These are phyloP conservation scores for Termitomyces sp. DNA, from an alignment of 768 basidiomycete genomes.

Conservation along the genomic window DNA sequence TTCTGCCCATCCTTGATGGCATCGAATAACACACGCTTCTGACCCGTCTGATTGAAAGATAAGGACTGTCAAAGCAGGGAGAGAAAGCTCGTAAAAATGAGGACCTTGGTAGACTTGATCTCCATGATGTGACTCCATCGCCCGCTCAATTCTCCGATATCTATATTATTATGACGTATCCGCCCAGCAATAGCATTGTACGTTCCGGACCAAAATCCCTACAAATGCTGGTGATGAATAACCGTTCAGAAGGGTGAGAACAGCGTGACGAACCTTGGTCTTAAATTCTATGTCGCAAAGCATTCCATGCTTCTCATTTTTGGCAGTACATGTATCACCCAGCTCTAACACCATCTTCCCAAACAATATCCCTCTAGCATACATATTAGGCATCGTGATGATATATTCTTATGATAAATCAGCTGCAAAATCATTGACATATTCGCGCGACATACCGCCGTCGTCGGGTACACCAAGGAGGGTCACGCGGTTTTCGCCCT, in stretches of 20 bases:
- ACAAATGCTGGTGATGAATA: background rate
- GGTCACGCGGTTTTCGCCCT: slow-evolving; percentile 88
- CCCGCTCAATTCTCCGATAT: slow-evolving; percentile 84
- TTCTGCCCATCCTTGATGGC: slow-evolving; percentile 70
- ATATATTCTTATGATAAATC: slow-evolving; percentile 56
- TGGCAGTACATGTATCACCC: slow-evolving; percentile 83
- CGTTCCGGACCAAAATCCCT: slow-evolving; percentile 97
- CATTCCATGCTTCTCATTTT: slow-evolving; percentile 74
- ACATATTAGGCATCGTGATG: slow-evolving; percentile 98
- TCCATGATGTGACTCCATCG: slow-evolving; percentile 93
- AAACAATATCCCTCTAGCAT: slow-evolving; percentile 82
- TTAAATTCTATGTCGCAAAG: slow-evolving; percentile 92
- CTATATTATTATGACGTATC: slow-evolving; percentile 58
- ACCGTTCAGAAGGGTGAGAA: background rate
- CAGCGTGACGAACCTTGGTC: slow-evolving; percentile 66
- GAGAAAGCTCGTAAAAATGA: slow-evolving; percentile 8
- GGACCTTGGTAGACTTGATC: slow-evolving; percentile 65
- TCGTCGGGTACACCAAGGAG: slow-evolving; percentile 82
- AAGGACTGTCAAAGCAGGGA: background rate
- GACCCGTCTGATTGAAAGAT: slow-evolving; percentile 43
- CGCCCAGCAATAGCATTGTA: slow-evolving; percentile 89
- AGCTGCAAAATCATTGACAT: background rate
- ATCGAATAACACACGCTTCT: slow-evolving; percentile 82
- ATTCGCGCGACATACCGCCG: slow-evolving; percentile 56
- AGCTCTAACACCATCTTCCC: slow-evolving; percentile 96